These are phyloP conservation scores for Venustampulla echinocandica DNA, from an alignment of 495 filamentous ascomycete species.

Conservation along the genomic window DNA sequence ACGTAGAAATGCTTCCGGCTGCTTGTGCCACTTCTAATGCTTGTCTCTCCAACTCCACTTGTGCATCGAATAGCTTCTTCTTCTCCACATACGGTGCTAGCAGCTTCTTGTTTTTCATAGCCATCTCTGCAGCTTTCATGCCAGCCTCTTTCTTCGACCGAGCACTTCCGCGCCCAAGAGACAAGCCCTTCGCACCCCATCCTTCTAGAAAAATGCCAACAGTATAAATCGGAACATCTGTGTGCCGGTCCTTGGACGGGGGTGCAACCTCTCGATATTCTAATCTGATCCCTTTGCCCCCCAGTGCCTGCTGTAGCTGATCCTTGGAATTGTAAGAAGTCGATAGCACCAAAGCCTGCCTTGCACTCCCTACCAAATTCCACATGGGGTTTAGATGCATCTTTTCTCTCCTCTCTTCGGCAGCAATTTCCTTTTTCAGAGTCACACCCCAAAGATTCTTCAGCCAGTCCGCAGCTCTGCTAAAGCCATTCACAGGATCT, in stretches of 20 bases:
- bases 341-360: constrained; percentile 2
- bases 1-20: background rate
- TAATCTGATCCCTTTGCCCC: constrained; percentile 47
- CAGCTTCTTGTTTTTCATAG: constrained; percentile 50
- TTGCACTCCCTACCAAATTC: constrained; percentile 10
- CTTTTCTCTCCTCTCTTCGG: constrained; percentile 23
- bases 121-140: constrained; percentile 56
- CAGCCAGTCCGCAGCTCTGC: constrained; percentile 57
- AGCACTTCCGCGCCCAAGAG: constrained; percentile 60
- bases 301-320: constrained; percentile 46
- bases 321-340: constrained; percentile 37
- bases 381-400: constrained; percentile 19
- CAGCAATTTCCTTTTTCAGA: constrained; percentile 34
- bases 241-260: constrained; percentile 42
- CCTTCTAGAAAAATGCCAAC: constrained; percentile 67
- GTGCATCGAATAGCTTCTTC: constrained; percentile 28
- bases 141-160: constrained; percentile 67
- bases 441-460: constrained; percentile 53
- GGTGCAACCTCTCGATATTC: constrained; percentile 54
- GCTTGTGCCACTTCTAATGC: constrained; percentile 5
- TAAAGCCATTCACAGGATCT: constrained; percentile 49
- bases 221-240: constrained; percentile 49
- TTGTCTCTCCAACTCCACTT: constrained; percentile 23
- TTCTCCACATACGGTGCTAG: constrained; percentile 45
- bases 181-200: constrained; percentile 56